Conservation (phyloP, 2,329 filamentous ascomycete genomes). For the Colletotrichum sp. region DNA sequence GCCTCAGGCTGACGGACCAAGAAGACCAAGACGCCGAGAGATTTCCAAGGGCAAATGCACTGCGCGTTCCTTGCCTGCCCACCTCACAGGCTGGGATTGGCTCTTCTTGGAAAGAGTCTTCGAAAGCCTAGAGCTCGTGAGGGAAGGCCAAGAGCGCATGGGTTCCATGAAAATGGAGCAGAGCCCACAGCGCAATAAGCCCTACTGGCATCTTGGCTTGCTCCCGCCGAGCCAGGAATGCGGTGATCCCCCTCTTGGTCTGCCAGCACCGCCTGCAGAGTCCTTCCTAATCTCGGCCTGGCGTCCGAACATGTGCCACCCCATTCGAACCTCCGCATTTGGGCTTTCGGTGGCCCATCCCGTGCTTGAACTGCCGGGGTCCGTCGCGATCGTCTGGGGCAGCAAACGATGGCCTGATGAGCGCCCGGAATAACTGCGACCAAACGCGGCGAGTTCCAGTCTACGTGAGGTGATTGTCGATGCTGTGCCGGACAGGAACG, state of each 20-base stretch:
- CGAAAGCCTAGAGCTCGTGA: conserved; percentile 12
- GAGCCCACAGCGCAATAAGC: conserved; percentile 5
- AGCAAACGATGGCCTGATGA: conserved; percentile 3
- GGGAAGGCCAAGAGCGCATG: conserved; percentile 6
- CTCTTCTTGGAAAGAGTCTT: not conserved
- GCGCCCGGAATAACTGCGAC: not conserved
- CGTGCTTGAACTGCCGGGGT: not conserved
- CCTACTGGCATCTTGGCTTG: conserved; percentile 13
- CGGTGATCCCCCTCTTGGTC: conserved; percentile 5
- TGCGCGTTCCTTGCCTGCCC: not conserved
- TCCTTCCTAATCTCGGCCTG: conserved; percentile 12
- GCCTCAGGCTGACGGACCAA: conserved; percentile 11
- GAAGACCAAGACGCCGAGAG: conserved; percentile 11
- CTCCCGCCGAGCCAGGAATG: conserved; percentile 7
- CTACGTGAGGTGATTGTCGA: not conserved
- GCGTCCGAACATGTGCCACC: conserved; percentile 14
- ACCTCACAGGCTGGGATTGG: not conserved
- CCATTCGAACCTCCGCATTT: conserved; percentile 15
- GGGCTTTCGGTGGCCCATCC: not conserved
- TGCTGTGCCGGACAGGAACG: not conserved
- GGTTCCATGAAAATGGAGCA: conserved; percentile 12
- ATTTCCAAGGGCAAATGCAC: not conserved
- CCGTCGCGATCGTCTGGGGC: not conserved
- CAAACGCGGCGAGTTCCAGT: not conserved
- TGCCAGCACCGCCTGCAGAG: conserved; percentile 7